These are phyloP conservation scores for Ceriops decandra DNA, from an alignment of 345 rosid genomes.

Conservation along the genomic window DNA sequence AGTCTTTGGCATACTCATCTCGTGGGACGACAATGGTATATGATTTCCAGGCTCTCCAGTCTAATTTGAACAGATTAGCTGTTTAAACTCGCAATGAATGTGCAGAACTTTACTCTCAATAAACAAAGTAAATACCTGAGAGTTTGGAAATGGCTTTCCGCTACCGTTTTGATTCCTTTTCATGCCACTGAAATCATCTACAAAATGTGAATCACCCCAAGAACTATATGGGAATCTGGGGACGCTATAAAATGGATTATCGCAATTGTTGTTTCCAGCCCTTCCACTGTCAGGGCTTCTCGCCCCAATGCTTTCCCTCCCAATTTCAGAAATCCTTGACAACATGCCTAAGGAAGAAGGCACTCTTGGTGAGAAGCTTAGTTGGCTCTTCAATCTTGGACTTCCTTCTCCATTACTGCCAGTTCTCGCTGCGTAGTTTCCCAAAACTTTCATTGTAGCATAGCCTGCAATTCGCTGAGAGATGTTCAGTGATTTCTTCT, in stretches of 20 bases:
- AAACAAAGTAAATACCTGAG: constrained; percentile 40
- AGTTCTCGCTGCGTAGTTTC: constrained; percentile 42
- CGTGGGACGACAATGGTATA: constrained; percentile 38
- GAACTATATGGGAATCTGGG: constrained; percentile 42
- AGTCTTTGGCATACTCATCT: constrained; percentile 52
- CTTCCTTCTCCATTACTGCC: constrained; percentile 46
- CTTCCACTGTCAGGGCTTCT: constrained; percentile 31
- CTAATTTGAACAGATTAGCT: constrained; percentile 27
- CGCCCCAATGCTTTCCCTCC: constrained; percentile 30
- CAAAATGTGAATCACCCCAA: constrained; percentile 56
- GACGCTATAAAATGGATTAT: constrained; percentile 24
- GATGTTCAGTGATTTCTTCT: constrained; percentile 18
- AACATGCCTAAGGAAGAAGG: constrained; percentile 70
- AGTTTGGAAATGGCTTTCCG: constrained; percentile 31
- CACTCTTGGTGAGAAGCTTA: constrained; percentile 51
- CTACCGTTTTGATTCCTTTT: constrained; percentile 46
- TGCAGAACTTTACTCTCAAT: background rate
- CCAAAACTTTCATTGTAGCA: constrained; percentile 41
- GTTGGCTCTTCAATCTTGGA: constrained; percentile 55
- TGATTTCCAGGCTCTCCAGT: constrained; percentile 40
- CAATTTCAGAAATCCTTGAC: constrained; percentile 64
- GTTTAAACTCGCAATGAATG: background rate
- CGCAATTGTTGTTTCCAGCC: constrained; percentile 22
- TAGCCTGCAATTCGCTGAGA: constrained; percentile 51
- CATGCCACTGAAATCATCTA: constrained; percentile 39